A percentile compares a stretch with the other conserved stretches of the same genome.
Evolutionary conservation across 2,329 filamentous ascomycete genomes (phyloP).

Genomic region (Mycosphaerella sp.): DNA sequence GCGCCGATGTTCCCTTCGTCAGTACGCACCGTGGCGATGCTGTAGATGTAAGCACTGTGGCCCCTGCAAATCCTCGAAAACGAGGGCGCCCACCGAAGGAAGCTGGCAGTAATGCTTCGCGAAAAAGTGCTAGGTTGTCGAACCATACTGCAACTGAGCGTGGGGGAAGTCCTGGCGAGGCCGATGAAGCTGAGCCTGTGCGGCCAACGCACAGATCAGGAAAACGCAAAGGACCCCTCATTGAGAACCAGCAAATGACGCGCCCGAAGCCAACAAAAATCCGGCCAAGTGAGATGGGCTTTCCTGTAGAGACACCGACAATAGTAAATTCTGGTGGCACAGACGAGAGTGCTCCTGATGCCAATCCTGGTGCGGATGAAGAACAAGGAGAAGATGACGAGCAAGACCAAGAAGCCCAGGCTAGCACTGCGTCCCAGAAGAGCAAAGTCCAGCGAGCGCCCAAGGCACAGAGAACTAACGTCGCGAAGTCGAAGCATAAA

Average conservation of each 20-base stretch:
- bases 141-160: neutral
- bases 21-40: neutral
- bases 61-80: neutral
- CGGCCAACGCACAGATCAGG: too few species aligned
- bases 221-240: neutral
- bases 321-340: neutral
- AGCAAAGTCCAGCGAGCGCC: neutral
- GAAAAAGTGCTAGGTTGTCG: neutral
- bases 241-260: neutral
- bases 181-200: too few species aligned
- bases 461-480: neutral
- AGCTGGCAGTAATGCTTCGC: neutral
- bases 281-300: neutral
- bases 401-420: neutral
- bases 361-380: neutral
- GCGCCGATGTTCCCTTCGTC: neutral
- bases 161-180: neutral
- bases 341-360: neutral
- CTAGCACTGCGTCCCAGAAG: neutral
- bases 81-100: constrained; percentile 1
- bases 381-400: neutral
- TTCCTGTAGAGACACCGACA: neutral
- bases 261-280: neutral
- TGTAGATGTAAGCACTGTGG: neutral
- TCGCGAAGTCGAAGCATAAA: neutral